A percentile compares a stretch with the other conserved stretches of the same genome.
Evolutionary conservation across 2,329 filamentous ascomycete genomes (phyloP).

Genomic region (Tolypocladium pustulatum): DNA sequence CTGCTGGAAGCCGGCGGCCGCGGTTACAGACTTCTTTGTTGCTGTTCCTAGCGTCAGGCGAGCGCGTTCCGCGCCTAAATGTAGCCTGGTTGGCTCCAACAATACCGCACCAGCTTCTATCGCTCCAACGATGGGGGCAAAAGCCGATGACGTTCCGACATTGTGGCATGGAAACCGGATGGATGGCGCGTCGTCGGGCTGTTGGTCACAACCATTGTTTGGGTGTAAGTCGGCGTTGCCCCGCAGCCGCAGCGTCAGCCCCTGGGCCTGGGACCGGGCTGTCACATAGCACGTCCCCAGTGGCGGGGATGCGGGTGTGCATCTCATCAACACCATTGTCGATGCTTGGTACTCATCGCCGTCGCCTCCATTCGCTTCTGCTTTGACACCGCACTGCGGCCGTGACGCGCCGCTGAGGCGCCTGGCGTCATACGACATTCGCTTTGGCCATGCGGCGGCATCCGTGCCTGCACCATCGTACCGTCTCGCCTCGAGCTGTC

Average conservation of each 20-base stretch:
- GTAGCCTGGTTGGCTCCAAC: too few relatives aligned
- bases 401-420: background rate
- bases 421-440: background rate
- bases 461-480: background rate
- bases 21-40: background rate
- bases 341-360: background rate
- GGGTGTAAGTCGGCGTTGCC: background rate
- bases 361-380: background rate
- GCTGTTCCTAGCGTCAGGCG: background rate
- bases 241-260: background rate
- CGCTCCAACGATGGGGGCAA: too few relatives aligned
- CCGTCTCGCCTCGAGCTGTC: background rate
- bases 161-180: too few relatives aligned
- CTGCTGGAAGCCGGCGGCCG: too few relatives aligned
- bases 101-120: too few relatives aligned
- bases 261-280: too few relatives aligned
- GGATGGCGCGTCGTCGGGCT: background rate
- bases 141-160: too few relatives aligned
- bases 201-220: background rate
- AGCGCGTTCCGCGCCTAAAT: too few relatives aligned
- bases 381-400: background rate
- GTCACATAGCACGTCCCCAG: too few relatives aligned
- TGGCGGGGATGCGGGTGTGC: too few relatives aligned
- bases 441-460: background rate
- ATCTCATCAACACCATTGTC: background rate